Evolutionary conservation across 1,284 basidiomycete species (phyloP).

Genomic region (Cutaneotrichosporon cyanovorans): DNA sequence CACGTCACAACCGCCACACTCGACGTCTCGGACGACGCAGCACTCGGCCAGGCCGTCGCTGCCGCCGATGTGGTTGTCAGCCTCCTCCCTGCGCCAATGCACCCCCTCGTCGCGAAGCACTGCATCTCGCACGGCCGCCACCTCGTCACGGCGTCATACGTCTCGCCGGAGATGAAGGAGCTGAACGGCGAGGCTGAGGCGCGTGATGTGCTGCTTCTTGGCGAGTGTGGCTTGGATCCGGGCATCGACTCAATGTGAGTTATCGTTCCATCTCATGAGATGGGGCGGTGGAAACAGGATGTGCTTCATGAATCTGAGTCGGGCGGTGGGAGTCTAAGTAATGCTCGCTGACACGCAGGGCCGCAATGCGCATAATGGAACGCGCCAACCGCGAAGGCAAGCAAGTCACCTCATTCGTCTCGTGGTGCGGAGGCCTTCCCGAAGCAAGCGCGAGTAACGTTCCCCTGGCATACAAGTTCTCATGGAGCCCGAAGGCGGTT

Average conservation of each 20-base stretch:
- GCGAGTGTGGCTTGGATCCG: slow-evolving; percentile 90
- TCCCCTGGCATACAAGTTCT: slow-evolving; percentile 86
- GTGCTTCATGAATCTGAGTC: too few species aligned
- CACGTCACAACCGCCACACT: slow-evolving; percentile 58
- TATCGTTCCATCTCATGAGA: slow-evolving; percentile 4
- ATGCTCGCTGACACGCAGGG: slow-evolving; percentile 43
- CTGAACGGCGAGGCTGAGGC: slow-evolving; percentile 62
- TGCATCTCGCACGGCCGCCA: slow-evolving; percentile 70
- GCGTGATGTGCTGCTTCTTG: slow-evolving; percentile 68
- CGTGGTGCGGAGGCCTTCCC: slow-evolving; percentile 90
- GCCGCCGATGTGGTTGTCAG: slow-evolving; percentile 51
- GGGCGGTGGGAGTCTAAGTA: too few species aligned
- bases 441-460: slow-evolving; percentile 61
- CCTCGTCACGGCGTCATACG: slow-evolving; percentile 87
- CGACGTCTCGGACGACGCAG: slow-evolving; percentile 56
- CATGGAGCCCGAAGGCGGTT: slow-evolving; percentile 86
- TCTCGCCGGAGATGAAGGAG: slow-evolving; percentile 68
- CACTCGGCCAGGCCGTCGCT: slow-evolving; percentile 54
- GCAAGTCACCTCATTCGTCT: slow-evolving; percentile 68
- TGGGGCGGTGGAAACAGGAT: too few species aligned
- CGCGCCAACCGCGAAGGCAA: slow-evolving; percentile 56
- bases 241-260: slow-evolving; percentile 72
- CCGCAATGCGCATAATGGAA: slow-evolving; percentile 69
- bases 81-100: slow-evolving; percentile 70
- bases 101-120: slow-evolving; percentile 63